phyloP scores from a whole-genome alignment of 176 grass and related monocot genomes.

The Calamus simplicifolius region DNA sequence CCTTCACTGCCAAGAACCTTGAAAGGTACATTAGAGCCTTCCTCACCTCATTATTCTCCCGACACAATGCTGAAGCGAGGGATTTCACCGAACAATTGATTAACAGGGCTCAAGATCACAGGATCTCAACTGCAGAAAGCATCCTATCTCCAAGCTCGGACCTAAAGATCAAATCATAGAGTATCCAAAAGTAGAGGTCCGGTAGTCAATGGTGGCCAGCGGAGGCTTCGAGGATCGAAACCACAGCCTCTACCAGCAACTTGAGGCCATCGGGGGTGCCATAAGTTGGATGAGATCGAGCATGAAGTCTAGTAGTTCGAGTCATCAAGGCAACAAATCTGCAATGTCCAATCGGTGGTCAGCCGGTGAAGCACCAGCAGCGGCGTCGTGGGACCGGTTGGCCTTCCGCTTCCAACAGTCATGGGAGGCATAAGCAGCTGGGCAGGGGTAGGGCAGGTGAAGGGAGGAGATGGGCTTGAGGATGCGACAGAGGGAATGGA shows the following conservation, averaged over 20 bases:
- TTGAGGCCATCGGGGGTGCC: constrained; percentile 43
- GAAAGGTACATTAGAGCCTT: constrained; percentile 55
- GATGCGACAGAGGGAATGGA: constrained; percentile 53
- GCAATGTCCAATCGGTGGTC: not conserved
- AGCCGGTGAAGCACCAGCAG: constrained; percentile 8
- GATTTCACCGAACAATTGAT: constrained; percentile 35
- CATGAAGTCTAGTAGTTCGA: constrained; percentile 44
- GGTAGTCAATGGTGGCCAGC: constrained; percentile 10
- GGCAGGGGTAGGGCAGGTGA: not conserved
- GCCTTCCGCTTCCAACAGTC: constrained; percentile 8
- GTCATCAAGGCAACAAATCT: constrained; percentile 25
- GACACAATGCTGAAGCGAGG: constrained; percentile 22
- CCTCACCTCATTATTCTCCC: constrained; percentile 43
- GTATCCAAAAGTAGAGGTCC: constrained; percentile 42
- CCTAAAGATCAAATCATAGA: constrained; percentile 36
- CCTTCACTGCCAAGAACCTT: constrained; percentile 54
- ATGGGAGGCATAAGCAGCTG: not conserved
- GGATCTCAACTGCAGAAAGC: constrained; percentile 35
- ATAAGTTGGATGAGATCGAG: constrained; percentile 49
- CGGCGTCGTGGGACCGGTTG: not conserved
- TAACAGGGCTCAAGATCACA: constrained; percentile 36
- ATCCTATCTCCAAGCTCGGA: constrained; percentile 32
- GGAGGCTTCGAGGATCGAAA: constrained; percentile 19
- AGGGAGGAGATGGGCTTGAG: not conserved
- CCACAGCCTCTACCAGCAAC: constrained; percentile 47